These are phyloP conservation scores for Pouteria glomerata DNA, from an alignment of 148 eudicot species.

Conservation along the genomic window DNA sequence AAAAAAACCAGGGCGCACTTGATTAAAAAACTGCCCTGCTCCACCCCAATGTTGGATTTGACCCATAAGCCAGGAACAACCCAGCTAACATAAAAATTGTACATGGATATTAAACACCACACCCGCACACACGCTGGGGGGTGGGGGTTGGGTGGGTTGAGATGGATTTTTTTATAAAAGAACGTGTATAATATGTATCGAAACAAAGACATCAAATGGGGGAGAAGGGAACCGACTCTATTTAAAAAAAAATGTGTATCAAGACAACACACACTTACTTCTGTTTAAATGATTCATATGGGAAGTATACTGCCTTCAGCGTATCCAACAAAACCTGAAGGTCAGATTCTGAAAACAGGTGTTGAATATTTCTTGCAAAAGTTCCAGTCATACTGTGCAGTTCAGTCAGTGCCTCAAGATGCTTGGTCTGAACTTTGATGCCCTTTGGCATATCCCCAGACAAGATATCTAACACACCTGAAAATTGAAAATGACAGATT, in stretches of 20 bases:
- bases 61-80: too few species aligned
- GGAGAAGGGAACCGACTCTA: too few species aligned
- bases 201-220: too few species aligned
- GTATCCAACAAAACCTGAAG: constrained; percentile 57
- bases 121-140: too few species aligned
- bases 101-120: too few species aligned
- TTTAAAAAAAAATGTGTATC: neutral
- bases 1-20: too few species aligned
- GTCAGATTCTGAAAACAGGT: constrained; percentile 77
- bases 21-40: too few species aligned
- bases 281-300: constrained; percentile 82
- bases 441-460: constrained; percentile 82
- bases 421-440: constrained; percentile 68
- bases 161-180: too few species aligned
- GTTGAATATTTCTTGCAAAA: constrained; percentile 88
- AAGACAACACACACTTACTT: constrained; percentile 33
- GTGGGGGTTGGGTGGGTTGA: too few species aligned
- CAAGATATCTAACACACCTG: constrained; percentile 83
- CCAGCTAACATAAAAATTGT: too few species aligned
- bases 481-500: constrained; percentile 10
- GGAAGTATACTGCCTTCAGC: constrained; percentile 74
- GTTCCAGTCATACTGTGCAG: constrained; percentile 79
- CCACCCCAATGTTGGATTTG: too few species aligned
- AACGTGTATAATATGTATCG: too few species aligned
- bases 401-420: constrained; percentile 82